Evolutionary conservation across 108 stramenopile species (phyloP).

Genomic region (Schizochytrium sp.): DNA sequence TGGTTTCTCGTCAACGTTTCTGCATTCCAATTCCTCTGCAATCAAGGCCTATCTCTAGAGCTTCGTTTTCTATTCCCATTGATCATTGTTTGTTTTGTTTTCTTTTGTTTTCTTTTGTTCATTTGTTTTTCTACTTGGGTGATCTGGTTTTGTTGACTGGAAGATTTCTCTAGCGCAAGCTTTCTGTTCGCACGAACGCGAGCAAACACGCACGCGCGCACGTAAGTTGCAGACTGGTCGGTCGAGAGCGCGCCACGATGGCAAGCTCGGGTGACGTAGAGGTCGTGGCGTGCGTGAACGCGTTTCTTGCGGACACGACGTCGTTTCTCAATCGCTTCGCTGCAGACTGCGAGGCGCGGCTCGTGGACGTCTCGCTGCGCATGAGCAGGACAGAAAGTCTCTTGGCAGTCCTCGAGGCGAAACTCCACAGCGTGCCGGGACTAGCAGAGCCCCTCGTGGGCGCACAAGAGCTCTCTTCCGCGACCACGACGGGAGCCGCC

Average conservation of each 20-base stretch:
- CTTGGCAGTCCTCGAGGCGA: neutral
- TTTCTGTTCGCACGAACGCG: too few species aligned
- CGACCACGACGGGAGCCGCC: neutral
- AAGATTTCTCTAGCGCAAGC: too few species aligned
- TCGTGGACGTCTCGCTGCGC: neutral
- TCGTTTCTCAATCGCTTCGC: neutral
- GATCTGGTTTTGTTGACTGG: too few species aligned
- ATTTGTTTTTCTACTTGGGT: too few species aligned
- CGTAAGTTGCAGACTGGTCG: too few species aligned
- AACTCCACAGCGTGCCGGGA: neutral
- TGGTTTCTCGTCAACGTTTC: too few species aligned
- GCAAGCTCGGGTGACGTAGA: neutral
- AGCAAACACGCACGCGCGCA: too few species aligned
- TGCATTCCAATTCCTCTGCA: too few species aligned
- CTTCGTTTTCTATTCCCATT: too few species aligned
- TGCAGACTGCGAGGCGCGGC: neutral
- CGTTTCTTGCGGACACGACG: neutral
- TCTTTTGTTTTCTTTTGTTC: too few species aligned
- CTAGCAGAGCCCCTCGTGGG: neutral
- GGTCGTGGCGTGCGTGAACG: neutral
- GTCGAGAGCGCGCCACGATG: neutral
- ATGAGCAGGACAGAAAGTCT: neutral
- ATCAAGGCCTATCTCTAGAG: too few species aligned
- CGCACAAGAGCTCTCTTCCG: neutral
- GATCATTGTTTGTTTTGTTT: too few species aligned